Percentiles rank a stretch among this genome's conserved stretches.
Evolutionary conservation across 2,329 filamentous ascomycete species (phyloP).

Genomic region (Colletotrichum neosansevieriae): DNA sequence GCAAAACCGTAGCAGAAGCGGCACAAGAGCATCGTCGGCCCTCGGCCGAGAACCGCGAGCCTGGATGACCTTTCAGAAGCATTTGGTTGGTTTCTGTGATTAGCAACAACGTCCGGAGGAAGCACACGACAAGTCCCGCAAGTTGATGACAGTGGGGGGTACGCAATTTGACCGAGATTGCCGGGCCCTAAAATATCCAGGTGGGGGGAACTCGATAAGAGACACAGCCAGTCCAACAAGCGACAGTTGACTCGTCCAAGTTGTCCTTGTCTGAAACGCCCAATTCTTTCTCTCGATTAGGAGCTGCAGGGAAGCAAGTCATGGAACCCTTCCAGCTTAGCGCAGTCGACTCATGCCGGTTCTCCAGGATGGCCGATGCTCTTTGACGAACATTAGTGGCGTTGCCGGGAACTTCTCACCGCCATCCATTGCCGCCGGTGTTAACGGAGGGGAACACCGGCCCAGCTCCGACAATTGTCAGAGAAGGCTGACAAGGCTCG

Average conservation of each 20-base stretch:
- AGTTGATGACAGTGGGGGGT: conserved; percentile 27
- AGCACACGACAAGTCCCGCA: conserved; percentile 34
- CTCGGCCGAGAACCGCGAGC: conserved; percentile 31
- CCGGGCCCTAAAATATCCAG: conserved; percentile 37
- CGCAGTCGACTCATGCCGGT: conserved; percentile 29
- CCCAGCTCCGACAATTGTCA: conserved; percentile 2
- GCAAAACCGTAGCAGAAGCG: conserved; percentile 10
- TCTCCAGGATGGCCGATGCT: conserved; percentile 28
- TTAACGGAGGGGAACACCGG: conserved; percentile 11
- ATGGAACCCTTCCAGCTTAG: conserved; percentile 26
- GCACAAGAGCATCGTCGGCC: not conserved
- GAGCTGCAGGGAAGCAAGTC: conserved; percentile 32
- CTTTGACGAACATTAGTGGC: conserved; percentile 20
- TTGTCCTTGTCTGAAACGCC: conserved; percentile 35
- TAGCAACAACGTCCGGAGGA: conserved; percentile 12
- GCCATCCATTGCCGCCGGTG: conserved; percentile 35
- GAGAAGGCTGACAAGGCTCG: conserved; percentile 35
- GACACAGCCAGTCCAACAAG: conserved; percentile 29
- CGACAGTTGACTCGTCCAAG: conserved; percentile 9
- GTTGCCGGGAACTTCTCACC: conserved; percentile 35
- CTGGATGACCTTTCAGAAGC: conserved; percentile 29
- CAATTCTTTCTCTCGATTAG: conserved; percentile 22
- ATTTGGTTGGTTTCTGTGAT: conserved; percentile 35
- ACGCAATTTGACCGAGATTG: conserved; percentile 41
- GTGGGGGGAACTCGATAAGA: conserved; percentile 37